Base-by-base conservation (phyloP, 1,139 yeast species). In the Saccharomyces hybrid region DNA sequence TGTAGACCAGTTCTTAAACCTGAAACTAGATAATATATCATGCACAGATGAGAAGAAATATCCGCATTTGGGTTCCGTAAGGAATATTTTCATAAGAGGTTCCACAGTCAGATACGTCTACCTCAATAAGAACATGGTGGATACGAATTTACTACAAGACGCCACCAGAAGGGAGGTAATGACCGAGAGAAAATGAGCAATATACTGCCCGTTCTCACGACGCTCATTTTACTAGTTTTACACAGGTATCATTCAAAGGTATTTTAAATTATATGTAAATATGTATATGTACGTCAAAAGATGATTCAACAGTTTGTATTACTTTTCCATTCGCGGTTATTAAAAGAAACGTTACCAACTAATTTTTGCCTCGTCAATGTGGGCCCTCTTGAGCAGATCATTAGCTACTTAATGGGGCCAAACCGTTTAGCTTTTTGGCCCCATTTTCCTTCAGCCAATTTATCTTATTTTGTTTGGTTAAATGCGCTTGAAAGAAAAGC, bases 101-200 rank as follows among this genome's bases (percentile, higher is more conserved):
- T 90, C 98, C 2, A 93, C 93, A 19, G 96, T 95, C 46, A 85
- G 99, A 74, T 95, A 95, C 64, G 96, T 95, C 29, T 96, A 93
- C 68, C 78, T 95, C 70, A 90, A 84, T 61, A 87, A 95, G 55
- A 80, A 80, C 58, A 86, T 90, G 58, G 97, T 95, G 47, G 99
- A 93, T 70, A 89, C 97, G 51, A 91, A 96, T 42, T 78, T 95
- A 67, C 79, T 95, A 60, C 99, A 93, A 72, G 99, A 95, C 73
- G 99, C 99, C 47, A 85, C 97, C 48, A 84, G 99, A 78, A 86
- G 97, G 74, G 93, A 70, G 56, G 64, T 68, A 8, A 62, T 69
- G 65, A 64, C 68, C 55, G 70, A 69, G 52, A 67, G 62, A 52
- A 68, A 66, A 54, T 66, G 56, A 58, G 14, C 13, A 2, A 8